Conservation (phyloP, 495 filamentous ascomycete genomes). For the Aspergillus conjunctus region DNA sequence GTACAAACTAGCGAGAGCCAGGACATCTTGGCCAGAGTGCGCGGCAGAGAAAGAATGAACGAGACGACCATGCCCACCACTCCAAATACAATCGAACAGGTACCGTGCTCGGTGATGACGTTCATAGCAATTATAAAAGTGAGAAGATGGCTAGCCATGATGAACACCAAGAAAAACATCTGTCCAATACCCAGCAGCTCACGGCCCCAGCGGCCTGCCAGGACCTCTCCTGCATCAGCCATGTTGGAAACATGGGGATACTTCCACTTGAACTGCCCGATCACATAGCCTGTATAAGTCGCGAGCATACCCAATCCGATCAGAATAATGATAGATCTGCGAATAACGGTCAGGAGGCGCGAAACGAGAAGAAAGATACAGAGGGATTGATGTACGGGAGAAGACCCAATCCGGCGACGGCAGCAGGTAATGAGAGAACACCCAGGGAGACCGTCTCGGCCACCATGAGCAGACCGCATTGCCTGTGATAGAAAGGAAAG, state of each 20-base stretch:
- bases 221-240: slow-evolving; percentile 68
- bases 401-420: slow-evolving; percentile 66
- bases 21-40: slow-evolving; percentile 63
- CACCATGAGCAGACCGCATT: slow-evolving; percentile 60
- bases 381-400: slow-evolving; percentile 41
- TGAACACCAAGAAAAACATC: slow-evolving; percentile 70
- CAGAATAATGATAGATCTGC: slow-evolving; percentile 64
- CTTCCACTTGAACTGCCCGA: slow-evolving; percentile 74
- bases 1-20: slow-evolving; percentile 67
- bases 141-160: slow-evolving; percentile 76
- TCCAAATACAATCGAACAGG: slow-evolving; percentile 72
- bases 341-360: slow-evolving; percentile 14
- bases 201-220: slow-evolving; percentile 63
- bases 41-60: slow-evolving; percentile 65
- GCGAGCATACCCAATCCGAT: slow-evolving; percentile 65
- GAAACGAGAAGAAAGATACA: neutral
- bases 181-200: slow-evolving; percentile 66
- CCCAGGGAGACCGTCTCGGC: slow-evolving; percentile 76
- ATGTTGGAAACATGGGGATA: slow-evolving; percentile 74
- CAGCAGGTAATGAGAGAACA: slow-evolving; percentile 63
- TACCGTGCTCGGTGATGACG: slow-evolving; percentile 62
- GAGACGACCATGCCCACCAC: slow-evolving; percentile 66
- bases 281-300: slow-evolving; percentile 76
- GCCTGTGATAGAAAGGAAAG: slow-evolving; percentile 29
- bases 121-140: slow-evolving; percentile 78